A percentile compares a stretch with the other conserved stretches of the same genome.
Conservation (phyloP, 208 protist genomes). For the Leishmania amazonensis region DNA sequence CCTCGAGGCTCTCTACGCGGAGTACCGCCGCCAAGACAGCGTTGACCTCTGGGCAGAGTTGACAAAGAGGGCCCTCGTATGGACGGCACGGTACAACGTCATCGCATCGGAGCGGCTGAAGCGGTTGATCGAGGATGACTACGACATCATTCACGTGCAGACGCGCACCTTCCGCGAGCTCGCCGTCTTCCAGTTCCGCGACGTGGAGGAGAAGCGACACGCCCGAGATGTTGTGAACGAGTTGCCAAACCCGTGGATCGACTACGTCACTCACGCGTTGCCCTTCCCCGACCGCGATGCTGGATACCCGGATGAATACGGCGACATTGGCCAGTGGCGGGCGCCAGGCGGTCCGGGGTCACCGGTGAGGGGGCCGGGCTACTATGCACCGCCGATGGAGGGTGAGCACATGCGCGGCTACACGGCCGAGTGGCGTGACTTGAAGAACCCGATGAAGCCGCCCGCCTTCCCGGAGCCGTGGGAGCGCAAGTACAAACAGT, state of each 20-base stretch:
- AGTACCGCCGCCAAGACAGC: conserved; percentile 89
- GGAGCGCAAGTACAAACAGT: conserved; percentile 92
- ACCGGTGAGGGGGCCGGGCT: conserved; percentile 82
- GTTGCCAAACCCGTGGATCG: conserved; percentile 88
- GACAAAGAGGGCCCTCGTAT: conserved; percentile 90
- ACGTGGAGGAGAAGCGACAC: conserved; percentile 84
- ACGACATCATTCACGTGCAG: conserved; percentile 85
- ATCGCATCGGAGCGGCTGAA: conserved; percentile 71
- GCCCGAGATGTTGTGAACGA: conserved; percentile 74
- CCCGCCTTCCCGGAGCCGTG: conserved; percentile 87
- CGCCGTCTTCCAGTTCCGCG: conserved; percentile 90
- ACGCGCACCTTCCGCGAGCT: conserved; percentile 90
- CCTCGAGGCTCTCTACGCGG: conserved; percentile 83
- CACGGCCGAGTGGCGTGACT: conserved; percentile 89
- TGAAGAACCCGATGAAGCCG: conserved; percentile 87
- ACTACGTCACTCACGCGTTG: conserved; percentile 89
- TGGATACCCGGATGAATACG: conserved; percentile 92
- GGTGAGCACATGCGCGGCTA: conserved; percentile 88
- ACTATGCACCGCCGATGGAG: conserved; percentile 91
- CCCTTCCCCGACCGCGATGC: conserved; percentile 91
- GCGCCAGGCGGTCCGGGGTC: conserved; percentile 83
- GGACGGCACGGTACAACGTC: conserved; percentile 88
- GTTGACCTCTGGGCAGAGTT: conserved; percentile 87
- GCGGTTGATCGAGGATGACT: conserved; percentile 91
- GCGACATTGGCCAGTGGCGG: conserved; percentile 92